These are phyloP conservation scores for Yamadazyma insecticola DNA, from an alignment of 805 yeast genomes.

Conservation along the genomic window DNA sequence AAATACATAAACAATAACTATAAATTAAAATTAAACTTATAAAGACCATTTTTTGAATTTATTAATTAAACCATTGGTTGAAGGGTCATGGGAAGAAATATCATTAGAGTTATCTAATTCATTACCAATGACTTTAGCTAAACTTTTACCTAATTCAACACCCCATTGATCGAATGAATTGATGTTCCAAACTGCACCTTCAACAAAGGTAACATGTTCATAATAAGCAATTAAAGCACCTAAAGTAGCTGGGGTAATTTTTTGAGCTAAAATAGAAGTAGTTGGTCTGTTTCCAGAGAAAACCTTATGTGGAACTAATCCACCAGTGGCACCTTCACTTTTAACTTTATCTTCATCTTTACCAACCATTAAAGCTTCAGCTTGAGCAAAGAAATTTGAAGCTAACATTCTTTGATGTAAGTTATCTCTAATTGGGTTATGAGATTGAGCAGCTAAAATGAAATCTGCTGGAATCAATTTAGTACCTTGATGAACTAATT, in stretches of 20 bases:
- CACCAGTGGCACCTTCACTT: conserved; percentile 85
- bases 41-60: conserved; percentile 81
- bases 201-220: conserved; percentile 95
- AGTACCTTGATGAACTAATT: conserved; percentile 98
- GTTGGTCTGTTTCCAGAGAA: conserved; percentile 99
- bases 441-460: conserved; percentile 94
- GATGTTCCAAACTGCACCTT: conserved; percentile 99
- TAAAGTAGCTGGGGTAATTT: conserved; percentile 92
- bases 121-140: conserved; percentile 91
- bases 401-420: conserved; percentile 97
- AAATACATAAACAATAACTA: not conserved
- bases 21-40: conserved; percentile 1
- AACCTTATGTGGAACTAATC: conserved; percentile 88
- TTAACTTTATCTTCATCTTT: conserved; percentile 79
- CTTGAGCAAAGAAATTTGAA: conserved; percentile 98
- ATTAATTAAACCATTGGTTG: conserved; percentile 91
- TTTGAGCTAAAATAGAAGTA: conserved; percentile 91
- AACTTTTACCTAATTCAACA: conserved; percentile 96
- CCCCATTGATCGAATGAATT: conserved; percentile 99
- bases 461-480: conserved; percentile 96
- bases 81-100: conserved; percentile 74
- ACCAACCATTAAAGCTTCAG: conserved; percentile 97
- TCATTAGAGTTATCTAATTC: conserved; percentile 66
- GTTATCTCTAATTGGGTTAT: conserved; percentile 93
- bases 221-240: conserved; percentile 97